Conservation (phyloP, 139 green algal genomes). For the Ettlia oleoabundans region DNA sequence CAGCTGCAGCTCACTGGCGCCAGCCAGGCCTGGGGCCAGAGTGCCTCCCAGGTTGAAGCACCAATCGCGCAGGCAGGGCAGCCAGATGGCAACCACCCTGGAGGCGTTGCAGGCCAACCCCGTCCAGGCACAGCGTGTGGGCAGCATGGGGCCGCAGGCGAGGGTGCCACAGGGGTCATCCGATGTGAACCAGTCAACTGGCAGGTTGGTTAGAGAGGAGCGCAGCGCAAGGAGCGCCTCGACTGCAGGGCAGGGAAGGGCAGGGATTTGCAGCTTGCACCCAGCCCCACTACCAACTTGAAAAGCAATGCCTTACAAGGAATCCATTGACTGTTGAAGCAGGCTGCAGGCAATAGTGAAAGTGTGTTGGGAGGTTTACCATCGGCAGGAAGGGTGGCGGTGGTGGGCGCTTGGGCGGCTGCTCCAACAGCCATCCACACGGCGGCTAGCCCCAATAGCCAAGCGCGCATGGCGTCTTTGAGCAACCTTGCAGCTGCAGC, state of each 20-base stretch:
- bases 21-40: background rate
- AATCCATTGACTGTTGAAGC: too few relatives aligned
- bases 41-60: background rate
- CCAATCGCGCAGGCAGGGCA: background rate
- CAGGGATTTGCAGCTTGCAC: too few relatives aligned
- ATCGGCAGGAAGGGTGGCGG: too few relatives aligned
- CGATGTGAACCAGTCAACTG: background rate
- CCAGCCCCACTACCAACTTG: too few relatives aligned
- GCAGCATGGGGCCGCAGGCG: background rate
- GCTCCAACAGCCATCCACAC: too few relatives aligned
- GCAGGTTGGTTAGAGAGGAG: slow-evolving; percentile 1
- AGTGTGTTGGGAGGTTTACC: too few relatives aligned
- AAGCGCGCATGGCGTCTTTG: too few relatives aligned
- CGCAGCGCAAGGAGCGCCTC: background rate
- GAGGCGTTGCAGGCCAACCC: slow-evolving; percentile 7
- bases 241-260: background rate
- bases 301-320: too few relatives aligned
- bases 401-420: too few relatives aligned
- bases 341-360: too few relatives aligned
- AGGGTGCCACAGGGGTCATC: slow-evolving; percentile 4
- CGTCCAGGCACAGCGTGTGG: background rate
- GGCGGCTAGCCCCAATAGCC: too few relatives aligned
- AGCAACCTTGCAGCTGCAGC: too few relatives aligned
- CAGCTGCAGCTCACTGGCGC: background rate
- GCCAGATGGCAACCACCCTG: background rate